Base-by-base conservation (phyloP, 1,139 yeast genomes). In the Kodamaea suecica region DNA sequence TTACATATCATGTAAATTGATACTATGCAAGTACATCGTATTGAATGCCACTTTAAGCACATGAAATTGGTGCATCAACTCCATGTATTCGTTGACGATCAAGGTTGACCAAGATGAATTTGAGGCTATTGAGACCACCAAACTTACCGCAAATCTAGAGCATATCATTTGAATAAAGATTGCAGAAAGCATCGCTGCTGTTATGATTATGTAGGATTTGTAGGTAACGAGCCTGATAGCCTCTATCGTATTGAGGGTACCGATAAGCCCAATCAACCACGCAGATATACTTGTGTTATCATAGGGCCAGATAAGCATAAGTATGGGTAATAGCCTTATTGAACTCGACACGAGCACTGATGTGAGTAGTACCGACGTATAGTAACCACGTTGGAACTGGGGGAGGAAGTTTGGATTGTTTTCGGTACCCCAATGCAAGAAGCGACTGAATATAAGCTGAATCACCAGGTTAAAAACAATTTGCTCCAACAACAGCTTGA, bases 221-320 rank as follows among this genome's bases (percentile, higher is more conserved):
- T 61, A 57, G 3, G 84, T 70, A 1, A 78, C 75, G 12, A 80
- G 73, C 25, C 68, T 63, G 29, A 86, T 54, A 0, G 90, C 82
- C 50, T 86, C 95, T 2, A 83, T 61, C 9, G 80, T 69, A 45
- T 77, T 82, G 35, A 83, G 55, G 31, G 74, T 71, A 1, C 86
- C 83, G 4, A 83, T 74, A 50, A 78, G 63, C 38, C 76, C 76
- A 19, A 84, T 81, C 11, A 80, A 65, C 12, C 68, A 66, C 10
- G 80, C 73, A 0, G 86, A 83, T 5, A 82, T 68, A 0, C 84
- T 71, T 5, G 85, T 74, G 25, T 55, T 56, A 51, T 92, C 97
- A 52, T 92, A 92, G 1, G 95, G 92, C 99, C 99, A 92, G 24
- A 94, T 90, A 25, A 92, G 68, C 90, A 90, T 90, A 23, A 92